Evolutionary conservation across 2,329 filamentous ascomycete species (phyloP).

Genomic region (Proliferodiscus dingleyae): DNA sequence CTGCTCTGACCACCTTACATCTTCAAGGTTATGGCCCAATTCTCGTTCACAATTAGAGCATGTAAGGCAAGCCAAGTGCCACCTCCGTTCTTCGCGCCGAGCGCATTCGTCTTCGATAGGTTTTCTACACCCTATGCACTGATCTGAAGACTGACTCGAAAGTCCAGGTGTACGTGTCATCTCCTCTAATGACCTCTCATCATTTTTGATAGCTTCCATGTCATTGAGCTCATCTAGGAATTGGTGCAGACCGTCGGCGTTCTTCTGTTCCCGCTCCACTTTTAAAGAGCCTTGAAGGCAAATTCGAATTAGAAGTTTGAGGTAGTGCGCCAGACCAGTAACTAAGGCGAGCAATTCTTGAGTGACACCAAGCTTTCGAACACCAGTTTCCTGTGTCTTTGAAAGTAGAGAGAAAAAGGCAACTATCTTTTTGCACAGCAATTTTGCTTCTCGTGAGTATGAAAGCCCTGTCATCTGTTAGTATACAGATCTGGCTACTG

Average conservation of each 20-base stretch:
- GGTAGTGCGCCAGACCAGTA: constrained; percentile 91
- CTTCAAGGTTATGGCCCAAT: constrained; percentile 60
- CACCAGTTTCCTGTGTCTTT: constrained; percentile 88
- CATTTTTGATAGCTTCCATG: constrained; percentile 70
- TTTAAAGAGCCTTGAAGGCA: constrained; percentile 90
- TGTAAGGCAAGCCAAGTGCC: constrained; percentile 75
- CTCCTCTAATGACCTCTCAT: constrained; percentile 64
- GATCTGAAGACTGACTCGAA: constrained; percentile 74
- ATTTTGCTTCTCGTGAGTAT: constrained; percentile 92
- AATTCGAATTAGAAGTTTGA: constrained; percentile 95
- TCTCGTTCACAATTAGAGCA: constrained; percentile 70
- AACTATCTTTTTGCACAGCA: constrained; percentile 99
- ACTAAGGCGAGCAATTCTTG: constrained; percentile 97
- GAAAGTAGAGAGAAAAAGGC: constrained; percentile 94
- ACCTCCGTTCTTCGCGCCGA: constrained; percentile 67
- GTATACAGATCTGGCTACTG: not conserved
- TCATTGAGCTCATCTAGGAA: constrained; percentile 82
- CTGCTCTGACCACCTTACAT: constrained; percentile 65
- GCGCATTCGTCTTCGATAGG: constrained; percentile 95
- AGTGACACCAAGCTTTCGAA: constrained; percentile 87
- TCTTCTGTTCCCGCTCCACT: constrained; percentile 77
- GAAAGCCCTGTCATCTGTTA: constrained; percentile 59
- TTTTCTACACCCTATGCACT: constrained; percentile 74
- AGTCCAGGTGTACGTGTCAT: constrained; percentile 61
- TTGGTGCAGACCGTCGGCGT: constrained; percentile 68